Conservation (phyloP, 1,139 yeast genomes). For the Eremothecium cymbalariae region DNA sequence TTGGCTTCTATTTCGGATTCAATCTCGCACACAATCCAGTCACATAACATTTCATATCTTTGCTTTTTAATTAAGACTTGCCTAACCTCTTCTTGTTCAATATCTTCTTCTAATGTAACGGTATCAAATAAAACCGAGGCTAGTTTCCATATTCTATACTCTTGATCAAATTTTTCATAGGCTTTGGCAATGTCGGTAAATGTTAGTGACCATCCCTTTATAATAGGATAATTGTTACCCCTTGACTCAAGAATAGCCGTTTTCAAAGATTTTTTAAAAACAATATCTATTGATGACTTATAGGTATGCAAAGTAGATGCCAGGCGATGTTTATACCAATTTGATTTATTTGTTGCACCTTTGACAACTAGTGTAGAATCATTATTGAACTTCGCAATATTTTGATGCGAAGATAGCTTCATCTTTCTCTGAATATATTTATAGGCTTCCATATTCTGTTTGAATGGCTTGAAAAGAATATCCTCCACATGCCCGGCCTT, state of each 20-base stretch:
- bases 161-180: slow-evolving; percentile 15
- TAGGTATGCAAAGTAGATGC: slow-evolving; percentile 8
- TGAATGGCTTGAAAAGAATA: slow-evolving; percentile 46
- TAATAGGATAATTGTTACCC: slow-evolving; percentile 31
- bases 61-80: slow-evolving; percentile 34
- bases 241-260: slow-evolving; percentile 18
- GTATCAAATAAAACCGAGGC: slow-evolving; percentile 54
- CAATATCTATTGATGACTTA: slow-evolving; percentile 9
- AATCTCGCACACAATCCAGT: slow-evolving; percentile 53
- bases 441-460: slow-evolving; percentile 27
- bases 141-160: slow-evolving; percentile 40
- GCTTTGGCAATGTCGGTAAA: slow-evolving; percentile 20
- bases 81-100: slow-evolving; percentile 27
- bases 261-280: slow-evolving; percentile 17
- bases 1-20: slow-evolving; percentile 39
- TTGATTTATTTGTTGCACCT: slow-evolving; percentile 9
- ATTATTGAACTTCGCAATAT: slow-evolving; percentile 24
- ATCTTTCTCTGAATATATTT: slow-evolving; percentile 27
- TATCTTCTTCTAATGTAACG: slow-evolving; percentile 20
- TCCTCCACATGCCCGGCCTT: slow-evolving; percentile 28
- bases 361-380: slow-evolving; percentile 21
- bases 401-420: slow-evolving; percentile 18
- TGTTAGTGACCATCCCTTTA: slow-evolving; percentile 20
- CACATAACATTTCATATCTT: slow-evolving; percentile 41
- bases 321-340: slow-evolving; percentile 7